Evolutionary conservation across 768 basidiomycete species (phyloP).

Genomic region (Lanmaoa rubissima): DNA sequence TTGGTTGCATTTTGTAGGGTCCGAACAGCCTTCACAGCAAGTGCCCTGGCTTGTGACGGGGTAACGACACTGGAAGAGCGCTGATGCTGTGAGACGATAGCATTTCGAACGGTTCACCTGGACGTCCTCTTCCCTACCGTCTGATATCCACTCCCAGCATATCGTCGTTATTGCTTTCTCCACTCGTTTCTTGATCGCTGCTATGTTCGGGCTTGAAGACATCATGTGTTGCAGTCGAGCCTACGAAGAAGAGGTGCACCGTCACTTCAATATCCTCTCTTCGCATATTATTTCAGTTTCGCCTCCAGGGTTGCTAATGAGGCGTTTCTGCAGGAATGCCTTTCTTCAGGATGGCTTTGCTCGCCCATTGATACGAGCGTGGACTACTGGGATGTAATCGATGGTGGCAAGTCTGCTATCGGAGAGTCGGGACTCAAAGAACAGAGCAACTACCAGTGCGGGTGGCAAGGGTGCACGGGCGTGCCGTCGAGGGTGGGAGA

Average conservation of each 20-base stretch:
- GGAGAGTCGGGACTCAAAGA: neutral
- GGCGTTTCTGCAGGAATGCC: neutral
- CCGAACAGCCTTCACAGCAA: conserved; percentile 2
- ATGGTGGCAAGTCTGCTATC: neutral
- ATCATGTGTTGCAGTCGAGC: neutral
- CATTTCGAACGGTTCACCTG: neutral
- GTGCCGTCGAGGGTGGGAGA: too few relatives aligned
- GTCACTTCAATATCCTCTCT: neutral
- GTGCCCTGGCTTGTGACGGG: neutral
- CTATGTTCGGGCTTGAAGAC: neutral
- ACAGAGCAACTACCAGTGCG: too few relatives aligned
- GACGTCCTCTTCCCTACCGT: too few relatives aligned
- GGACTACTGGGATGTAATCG: neutral
- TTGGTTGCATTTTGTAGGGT: neutral
- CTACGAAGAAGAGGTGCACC: neutral
- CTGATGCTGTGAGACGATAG: neutral
- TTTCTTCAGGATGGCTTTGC: neutral
- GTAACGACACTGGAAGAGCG: neutral
- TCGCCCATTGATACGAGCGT: neutral
- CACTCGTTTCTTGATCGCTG: neutral
- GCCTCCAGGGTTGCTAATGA: neutral
- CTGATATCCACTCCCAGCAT: neutral
- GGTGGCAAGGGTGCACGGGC: neutral
- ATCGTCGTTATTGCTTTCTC: neutral
- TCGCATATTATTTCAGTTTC: neutral